Evolutionary conservation across 768 basidiomycete species (phyloP).

Genomic region (Thelephora aurantiotincta): DNA sequence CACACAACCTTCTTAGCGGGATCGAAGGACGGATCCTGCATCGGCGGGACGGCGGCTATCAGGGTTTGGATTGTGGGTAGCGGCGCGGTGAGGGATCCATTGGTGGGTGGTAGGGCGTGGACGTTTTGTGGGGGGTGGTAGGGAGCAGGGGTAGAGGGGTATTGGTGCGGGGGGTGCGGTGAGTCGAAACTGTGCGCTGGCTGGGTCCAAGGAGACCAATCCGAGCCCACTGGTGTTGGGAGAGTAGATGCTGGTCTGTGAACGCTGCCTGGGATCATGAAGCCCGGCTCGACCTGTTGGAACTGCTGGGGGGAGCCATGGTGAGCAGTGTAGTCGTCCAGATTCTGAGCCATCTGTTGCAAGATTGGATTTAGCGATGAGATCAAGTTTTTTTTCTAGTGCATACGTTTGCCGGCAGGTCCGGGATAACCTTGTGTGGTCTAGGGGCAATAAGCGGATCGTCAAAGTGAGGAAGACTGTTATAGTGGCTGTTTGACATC

Average conservation of each 20-base stretch:
- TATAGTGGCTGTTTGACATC: slow-evolving; percentile 8
- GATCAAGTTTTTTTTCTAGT: slow-evolving; percentile 1
- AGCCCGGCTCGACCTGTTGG: slow-evolving; percentile 8
- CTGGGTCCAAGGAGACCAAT: slow-evolving; percentile 17
- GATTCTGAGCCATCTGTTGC: slow-evolving; percentile 45
- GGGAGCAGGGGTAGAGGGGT: slow-evolving; percentile 8
- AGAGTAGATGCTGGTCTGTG: slow-evolving; percentile 13
- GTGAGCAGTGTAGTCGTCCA: slow-evolving; percentile 32
- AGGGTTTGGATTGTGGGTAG: slow-evolving; percentile 55
- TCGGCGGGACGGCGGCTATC: slow-evolving; percentile 29
- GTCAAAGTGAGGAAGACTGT: slow-evolving; percentile 35
- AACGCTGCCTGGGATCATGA: slow-evolving; percentile 3
- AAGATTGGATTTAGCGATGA: slow-evolving; percentile 6
- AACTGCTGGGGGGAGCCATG: slow-evolving; percentile 10
- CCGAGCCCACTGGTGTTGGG: slow-evolving; percentile 10
- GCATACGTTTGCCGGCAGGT: slow-evolving; percentile 48
- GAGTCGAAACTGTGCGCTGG: slow-evolving; percentile 11
- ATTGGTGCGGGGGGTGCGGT: slow-evolving; percentile 12
- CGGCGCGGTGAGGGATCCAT: slow-evolving; percentile 45
- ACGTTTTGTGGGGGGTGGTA: slow-evolving; percentile 8
- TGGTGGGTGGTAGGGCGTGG: slow-evolving; percentile 4
- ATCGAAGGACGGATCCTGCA: slow-evolving; percentile 42
- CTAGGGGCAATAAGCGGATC: slow-evolving; percentile 50
- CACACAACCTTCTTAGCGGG: slow-evolving; percentile 56
- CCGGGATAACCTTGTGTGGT: slow-evolving; percentile 47